Base-by-base conservation (phyloP, 371 early-diverging fungal species). In the Dichotomocladium elegans region DNA sequence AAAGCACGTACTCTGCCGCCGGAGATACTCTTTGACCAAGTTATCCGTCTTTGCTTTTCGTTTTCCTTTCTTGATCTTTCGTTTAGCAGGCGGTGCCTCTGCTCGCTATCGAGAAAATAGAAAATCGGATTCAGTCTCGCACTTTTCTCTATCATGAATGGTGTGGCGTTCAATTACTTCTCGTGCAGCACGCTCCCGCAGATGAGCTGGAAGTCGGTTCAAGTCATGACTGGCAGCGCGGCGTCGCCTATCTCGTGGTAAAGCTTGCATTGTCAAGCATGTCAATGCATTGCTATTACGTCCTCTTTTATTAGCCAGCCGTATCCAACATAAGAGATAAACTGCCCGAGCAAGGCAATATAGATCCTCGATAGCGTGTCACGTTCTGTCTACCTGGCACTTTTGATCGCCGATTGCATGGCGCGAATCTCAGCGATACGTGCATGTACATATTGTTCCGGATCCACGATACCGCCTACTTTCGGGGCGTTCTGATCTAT, bases 221-320 rank as follows among this genome's bases (percentile, higher is more conserved):
- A 88, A 75, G 64, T 94, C 92, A 63, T 91, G 89, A 59, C 91
- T 90, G 17, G 96, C 96, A 6, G 94, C 89, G 27, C 96, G 78
- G 24, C 96, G 83, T 30, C 96, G 80, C 62, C 94, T 82, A 54
- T 89, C 86, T 28, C 93, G 80, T 9, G 94, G 91, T 9, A 94
- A 69, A 17, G 84, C 87, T 70, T 95, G 96, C 52, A 90, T 90
- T 0, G 89, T 89, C 0, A 91, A 78, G 35, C 78, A 25, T n/a
- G 46, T 61, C 5, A 51, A 48, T 4, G 61, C 47, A 31, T 52
- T 55, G 8, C 64, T 64, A 51, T 4, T 14, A 26, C 2, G 3
- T 19, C 21, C 11, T 21, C 30, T 45, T 28, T 34, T 34, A 12
- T 14, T 14, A 10, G 1, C 1, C 5, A 10, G 25, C n/a, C 21